Evolutionary conservation across 2,329 filamentous ascomycete species (phyloP).

Genomic region (Dendrostoma leiphaemia): DNA sequence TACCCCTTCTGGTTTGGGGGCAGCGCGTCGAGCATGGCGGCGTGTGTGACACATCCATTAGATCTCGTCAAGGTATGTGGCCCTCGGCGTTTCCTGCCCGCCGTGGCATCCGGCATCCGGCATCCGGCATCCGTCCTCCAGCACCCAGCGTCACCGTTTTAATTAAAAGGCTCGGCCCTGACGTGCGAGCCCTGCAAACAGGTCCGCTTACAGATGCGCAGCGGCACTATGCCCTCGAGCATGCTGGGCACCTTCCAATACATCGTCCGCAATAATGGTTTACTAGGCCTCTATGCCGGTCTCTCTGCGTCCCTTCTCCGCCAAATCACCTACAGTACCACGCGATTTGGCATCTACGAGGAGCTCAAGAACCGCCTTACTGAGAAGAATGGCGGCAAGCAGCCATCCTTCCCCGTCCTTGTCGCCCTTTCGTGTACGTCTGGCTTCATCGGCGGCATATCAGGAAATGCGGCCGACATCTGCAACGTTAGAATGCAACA

Average conservation of each 20-base stretch:
- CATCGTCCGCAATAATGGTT: constrained; percentile 72
- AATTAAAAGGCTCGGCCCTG: background rate
- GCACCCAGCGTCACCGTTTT: too few relatives aligned
- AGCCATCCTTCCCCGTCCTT: constrained; percentile 72
- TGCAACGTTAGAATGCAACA: constrained; percentile 99
- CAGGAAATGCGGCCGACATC: constrained; percentile 92
- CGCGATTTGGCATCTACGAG: constrained; percentile 95
- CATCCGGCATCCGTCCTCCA: background rate
- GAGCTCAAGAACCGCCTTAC: constrained; percentile 75
- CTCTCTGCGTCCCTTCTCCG: constrained; percentile 90
- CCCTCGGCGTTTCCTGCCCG: background rate
- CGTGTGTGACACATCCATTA: constrained; percentile 87
- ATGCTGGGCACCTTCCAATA: constrained; percentile 86
- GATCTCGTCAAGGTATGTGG: constrained; percentile 55
- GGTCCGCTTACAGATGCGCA: constrained; percentile 86
- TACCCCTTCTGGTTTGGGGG: constrained; percentile 98
- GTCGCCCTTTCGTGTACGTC: constrained; percentile 79
- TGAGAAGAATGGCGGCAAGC: constrained; percentile 32
- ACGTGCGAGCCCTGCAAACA: constrained; percentile 36
- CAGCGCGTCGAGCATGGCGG: constrained; percentile 88
- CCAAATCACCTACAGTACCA: constrained; percentile 94
- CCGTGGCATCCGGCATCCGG: background rate
- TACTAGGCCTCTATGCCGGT: constrained; percentile 83
- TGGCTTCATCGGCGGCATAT: constrained; percentile 84
- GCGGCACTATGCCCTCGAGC: constrained; percentile 69